phyloP scores from a whole-genome alignment of 2,329 filamentous ascomycete genomes.

The Phialophora expanda region DNA sequence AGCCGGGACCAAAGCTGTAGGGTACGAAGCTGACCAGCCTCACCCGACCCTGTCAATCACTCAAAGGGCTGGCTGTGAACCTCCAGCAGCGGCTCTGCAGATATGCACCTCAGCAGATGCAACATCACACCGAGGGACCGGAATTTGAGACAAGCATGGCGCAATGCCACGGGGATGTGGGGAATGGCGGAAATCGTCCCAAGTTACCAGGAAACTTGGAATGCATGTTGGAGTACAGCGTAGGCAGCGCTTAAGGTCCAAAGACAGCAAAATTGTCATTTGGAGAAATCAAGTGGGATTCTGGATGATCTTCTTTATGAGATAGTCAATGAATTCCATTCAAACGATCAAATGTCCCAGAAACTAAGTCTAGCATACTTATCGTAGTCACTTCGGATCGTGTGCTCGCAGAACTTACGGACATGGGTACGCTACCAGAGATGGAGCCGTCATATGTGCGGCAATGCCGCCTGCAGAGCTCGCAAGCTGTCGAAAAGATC shows the following conservation, averaged over 20 bases:
- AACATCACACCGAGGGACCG: background rate
- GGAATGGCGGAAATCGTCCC: background rate
- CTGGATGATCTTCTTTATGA: background rate
- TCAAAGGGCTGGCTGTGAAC: too few species aligned
- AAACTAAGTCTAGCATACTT: background rate
- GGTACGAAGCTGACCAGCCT: background rate
- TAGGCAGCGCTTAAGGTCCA: background rate
- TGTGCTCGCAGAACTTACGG: too few species aligned
- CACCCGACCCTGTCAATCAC: background rate
- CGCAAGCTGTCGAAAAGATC: background rate
- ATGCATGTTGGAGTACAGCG: background rate
- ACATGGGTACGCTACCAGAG: too few species aligned
- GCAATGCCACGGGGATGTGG: background rate
- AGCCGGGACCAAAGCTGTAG: background rate
- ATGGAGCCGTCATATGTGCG: background rate
- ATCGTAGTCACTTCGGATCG: background rate
- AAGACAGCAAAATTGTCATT: background rate
- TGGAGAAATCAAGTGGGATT: background rate
- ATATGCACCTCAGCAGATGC: background rate
- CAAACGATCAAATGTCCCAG: background rate
- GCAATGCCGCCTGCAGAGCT: background rate
- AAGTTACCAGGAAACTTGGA: background rate
- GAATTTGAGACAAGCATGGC: background rate
- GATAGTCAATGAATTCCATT: background rate
- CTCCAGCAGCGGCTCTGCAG: background rate